Conservation (phyloP, 108 stramenopile species). For the Nannochloropsis salina region DNA sequence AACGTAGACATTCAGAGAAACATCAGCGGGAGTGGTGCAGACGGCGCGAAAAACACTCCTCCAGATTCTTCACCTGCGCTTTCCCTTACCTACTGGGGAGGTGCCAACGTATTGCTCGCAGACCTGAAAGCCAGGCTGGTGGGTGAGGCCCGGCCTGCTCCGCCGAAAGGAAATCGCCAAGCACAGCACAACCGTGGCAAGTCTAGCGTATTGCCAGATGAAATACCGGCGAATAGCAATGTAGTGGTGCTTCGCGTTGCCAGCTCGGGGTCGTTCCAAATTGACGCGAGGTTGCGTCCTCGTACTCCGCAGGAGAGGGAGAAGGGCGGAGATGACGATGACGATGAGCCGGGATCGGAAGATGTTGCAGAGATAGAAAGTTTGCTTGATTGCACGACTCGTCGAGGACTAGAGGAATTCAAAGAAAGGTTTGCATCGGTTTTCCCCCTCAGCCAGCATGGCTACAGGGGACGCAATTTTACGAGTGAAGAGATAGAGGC, state of each 20-base stretch:
- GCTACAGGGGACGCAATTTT: slow-evolving; percentile 26
- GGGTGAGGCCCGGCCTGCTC: not conserved
- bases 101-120: not conserved
- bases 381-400: not conserved
- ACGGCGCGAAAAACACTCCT: not conserved
- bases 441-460: slow-evolving; percentile 9
- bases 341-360: not conserved
- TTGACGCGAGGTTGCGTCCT: not conserved
- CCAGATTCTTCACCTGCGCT: not conserved
- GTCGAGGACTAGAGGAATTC: not conserved
- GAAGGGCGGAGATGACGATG: not conserved
- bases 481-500: slow-evolving; percentile 33
- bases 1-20: not conserved
- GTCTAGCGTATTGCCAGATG: slow-evolving; percentile 16
- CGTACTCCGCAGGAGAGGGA: not conserved
- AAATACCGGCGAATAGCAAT: slow-evolving; percentile 2
- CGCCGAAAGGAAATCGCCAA: slow-evolving; percentile 18
- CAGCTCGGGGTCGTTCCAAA: not conserved
- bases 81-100: not conserved
- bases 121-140: not conserved
- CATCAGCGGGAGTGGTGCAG: not conserved
- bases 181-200: not conserved
- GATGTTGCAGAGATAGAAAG: not conserved
- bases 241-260: slow-evolving; percentile 8
- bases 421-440: slow-evolving; percentile 26